phyloP scores from a whole-genome alignment of 1,284 basidiomycete genomes.

The Ganoderma sinense region DNA sequence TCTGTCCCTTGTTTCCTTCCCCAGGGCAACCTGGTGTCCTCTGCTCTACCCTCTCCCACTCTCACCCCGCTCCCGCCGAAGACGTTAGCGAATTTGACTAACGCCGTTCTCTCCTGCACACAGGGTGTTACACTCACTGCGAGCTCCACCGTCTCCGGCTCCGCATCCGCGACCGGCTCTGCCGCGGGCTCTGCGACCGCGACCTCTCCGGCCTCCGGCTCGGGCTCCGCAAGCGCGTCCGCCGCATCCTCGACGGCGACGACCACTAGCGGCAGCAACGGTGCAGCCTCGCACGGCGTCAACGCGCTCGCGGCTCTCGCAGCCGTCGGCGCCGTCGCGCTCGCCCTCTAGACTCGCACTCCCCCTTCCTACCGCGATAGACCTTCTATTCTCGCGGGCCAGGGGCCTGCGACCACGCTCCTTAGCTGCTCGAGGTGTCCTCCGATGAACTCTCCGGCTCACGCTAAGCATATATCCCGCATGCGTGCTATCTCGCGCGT shows the following conservation, averaged over 20 bases:
- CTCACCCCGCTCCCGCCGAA: neutral
- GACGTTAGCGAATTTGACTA: neutral
- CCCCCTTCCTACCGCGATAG: constrained; percentile 4
- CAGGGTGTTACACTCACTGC: constrained; percentile 57
- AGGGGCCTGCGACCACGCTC: constrained; percentile 17
- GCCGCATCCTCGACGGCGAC: constrained; percentile 20
- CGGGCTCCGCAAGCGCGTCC: constrained; percentile 5
- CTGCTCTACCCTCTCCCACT: neutral
- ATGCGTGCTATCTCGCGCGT: constrained; percentile 3
- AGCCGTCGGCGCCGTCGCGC: constrained; percentile 49
- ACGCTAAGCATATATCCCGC: constrained; percentile 27
- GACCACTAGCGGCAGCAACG: constrained; percentile 33
- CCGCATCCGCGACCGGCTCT: constrained; percentile 11
- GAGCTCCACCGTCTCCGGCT: constrained; percentile 13
- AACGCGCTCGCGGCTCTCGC: constrained; percentile 49
- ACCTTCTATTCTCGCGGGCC: constrained; percentile 8
- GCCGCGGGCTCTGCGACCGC: constrained; percentile 13
- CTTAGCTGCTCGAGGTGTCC: neutral
- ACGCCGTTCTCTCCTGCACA: neutral
- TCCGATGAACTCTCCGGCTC: constrained; percentile 19
- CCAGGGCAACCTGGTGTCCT: too few species aligned
- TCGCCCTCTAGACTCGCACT: constrained; percentile 43
- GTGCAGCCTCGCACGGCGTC: constrained; percentile 41
- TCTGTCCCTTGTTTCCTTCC: neutral
- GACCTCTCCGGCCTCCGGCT: neutral